Evolutionary conservation across 495 filamentous ascomycete genomes (phyloP).

Genomic region (Platismatia glauca): DNA sequence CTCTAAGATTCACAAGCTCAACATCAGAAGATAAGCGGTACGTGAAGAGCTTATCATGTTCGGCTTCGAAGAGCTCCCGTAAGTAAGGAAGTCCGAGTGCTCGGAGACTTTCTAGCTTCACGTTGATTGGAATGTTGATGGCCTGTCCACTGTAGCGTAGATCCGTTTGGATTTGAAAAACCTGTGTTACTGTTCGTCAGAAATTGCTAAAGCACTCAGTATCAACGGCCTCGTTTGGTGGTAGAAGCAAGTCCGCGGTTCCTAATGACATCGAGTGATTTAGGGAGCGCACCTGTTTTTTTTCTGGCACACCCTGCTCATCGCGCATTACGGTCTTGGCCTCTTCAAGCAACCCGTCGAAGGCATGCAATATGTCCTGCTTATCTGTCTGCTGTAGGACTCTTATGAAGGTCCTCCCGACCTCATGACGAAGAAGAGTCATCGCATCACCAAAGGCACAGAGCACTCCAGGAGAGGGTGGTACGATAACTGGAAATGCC

Average conservation of each 20-base stretch:
- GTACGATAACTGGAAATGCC: constrained; percentile 44
- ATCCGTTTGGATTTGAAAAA: constrained; percentile 35
- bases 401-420: constrained; percentile 37
- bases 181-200: constrained; percentile 16
- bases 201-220: background rate
- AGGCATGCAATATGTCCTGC: constrained; percentile 25
- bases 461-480: constrained; percentile 41
- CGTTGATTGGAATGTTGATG: constrained; percentile 35
- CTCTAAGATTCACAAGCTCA: constrained; percentile 40
- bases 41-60: constrained; percentile 41
- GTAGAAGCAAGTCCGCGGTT: background rate
- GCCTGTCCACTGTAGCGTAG: constrained; percentile 43
- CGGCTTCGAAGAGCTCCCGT: constrained; percentile 32
- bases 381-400: constrained; percentile 28
- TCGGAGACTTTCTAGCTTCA: constrained; percentile 18
- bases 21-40: constrained; percentile 38
- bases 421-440: constrained; percentile 39
- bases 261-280: no score
- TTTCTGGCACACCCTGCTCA: constrained; percentile 19
- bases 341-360: constrained; percentile 14
- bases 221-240: background rate
- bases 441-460: constrained; percentile 44
- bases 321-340: constrained; percentile 13
- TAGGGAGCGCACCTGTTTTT: constrained; percentile 12
- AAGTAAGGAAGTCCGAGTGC: constrained; percentile 29